phyloP scores from a whole-genome alignment of 2,329 filamentous ascomycete genomes.

The Clonostachys solani region DNA sequence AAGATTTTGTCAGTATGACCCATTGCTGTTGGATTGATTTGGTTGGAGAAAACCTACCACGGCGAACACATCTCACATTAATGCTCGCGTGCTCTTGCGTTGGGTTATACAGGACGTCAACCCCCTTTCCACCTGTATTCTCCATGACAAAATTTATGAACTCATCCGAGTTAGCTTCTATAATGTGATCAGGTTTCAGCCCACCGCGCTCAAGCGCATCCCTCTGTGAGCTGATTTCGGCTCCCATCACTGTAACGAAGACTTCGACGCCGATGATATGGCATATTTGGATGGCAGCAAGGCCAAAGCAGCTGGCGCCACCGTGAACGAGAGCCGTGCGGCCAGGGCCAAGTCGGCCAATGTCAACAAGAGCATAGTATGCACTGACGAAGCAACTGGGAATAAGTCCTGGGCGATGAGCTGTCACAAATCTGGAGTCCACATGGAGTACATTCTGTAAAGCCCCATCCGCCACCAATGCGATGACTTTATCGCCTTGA shows the following conservation, averaged over 20 bases:
- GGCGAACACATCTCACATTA: conserved; percentile 26
- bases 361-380: conserved; percentile 30
- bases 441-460: conserved; percentile 26
- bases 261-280: conserved; percentile 28
- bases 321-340: conserved; percentile 36
- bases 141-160: conserved; percentile 24
- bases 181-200: conserved; percentile 27
- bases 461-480: conserved; percentile 25
- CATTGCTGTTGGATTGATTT: neutral
- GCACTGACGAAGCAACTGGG: conserved; percentile 35
- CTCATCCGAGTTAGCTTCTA: conserved; percentile 26
- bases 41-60: conserved; percentile 18
- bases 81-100: conserved; percentile 26
- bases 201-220: conserved; percentile 24
- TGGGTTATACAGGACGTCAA: conserved; percentile 42
- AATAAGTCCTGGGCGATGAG: conserved; percentile 13
- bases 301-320: conserved; percentile 35
- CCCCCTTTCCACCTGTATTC: conserved; percentile 21
- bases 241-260: conserved; percentile 31
- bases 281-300: conserved; percentile 36
- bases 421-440: conserved; percentile 26
- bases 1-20: neutral
- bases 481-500: conserved; percentile 34
- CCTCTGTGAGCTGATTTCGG: conserved; percentile 24
- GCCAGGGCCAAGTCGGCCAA: conserved; percentile 17